Evolutionary conservation across 768 basidiomycete genomes (phyloP).

Genomic region (Trametes coccinea): DNA sequence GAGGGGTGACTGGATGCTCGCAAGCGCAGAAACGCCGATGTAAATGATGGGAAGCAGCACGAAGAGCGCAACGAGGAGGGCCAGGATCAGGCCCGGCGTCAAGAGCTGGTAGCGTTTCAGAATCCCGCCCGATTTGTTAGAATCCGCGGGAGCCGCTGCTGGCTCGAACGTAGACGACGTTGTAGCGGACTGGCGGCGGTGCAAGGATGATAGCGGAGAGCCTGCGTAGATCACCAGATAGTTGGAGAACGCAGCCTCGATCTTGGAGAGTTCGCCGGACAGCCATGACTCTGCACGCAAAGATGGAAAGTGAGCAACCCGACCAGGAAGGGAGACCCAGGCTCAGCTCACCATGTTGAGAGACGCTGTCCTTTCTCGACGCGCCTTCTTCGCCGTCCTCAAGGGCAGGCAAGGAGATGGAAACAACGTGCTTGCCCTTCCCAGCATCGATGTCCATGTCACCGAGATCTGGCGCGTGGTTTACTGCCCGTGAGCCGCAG

Average conservation of each 20-base stretch:
- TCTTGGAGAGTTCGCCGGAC: conserved; percentile 46
- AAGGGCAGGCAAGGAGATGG: conserved; percentile 52
- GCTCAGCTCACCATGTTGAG: conserved; percentile 49
- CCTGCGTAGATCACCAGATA: conserved; percentile 71
- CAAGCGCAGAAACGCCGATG: conserved; percentile 63
- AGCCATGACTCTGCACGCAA: conserved; percentile 23
- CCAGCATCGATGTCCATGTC: conserved; percentile 35
- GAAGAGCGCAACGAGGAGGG: conserved; percentile 65
- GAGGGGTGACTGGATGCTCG: conserved; percentile 72
- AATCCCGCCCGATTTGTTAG: conserved; percentile 55
- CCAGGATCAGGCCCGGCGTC: conserved; percentile 70
- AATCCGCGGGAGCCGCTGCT: conserved; percentile 30
- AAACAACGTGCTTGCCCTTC: conserved; percentile 62
- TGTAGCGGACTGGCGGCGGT: conserved; percentile 41
- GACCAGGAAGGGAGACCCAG: background rate
- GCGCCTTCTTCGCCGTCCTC: conserved; percentile 38
- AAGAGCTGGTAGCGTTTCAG: conserved; percentile 75
- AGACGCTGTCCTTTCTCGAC: conserved; percentile 49
- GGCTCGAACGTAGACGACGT: conserved; percentile 15
- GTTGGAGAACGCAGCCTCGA: conserved; percentile 53
- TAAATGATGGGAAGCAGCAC: conserved; percentile 66
- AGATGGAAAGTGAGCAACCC: background rate
- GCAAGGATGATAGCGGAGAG: conserved; percentile 39
- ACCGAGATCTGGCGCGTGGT: conserved; percentile 19
- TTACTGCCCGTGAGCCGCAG: conserved; percentile 54